Conservation (phyloP, 495 filamentous ascomycete species). For the Elasticomyces elasticus region DNA sequence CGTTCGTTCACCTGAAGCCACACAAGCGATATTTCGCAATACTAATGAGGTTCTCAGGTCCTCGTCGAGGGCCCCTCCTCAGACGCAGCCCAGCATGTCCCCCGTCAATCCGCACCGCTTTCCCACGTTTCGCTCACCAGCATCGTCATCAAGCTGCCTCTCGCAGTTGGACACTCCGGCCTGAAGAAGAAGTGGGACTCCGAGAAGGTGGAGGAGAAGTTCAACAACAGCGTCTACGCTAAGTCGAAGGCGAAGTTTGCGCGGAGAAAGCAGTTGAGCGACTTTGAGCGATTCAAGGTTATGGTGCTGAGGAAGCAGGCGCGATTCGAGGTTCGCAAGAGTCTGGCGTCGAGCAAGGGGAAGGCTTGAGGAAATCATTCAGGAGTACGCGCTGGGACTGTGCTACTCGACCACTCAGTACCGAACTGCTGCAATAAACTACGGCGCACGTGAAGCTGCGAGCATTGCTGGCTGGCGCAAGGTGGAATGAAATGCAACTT, state of each 20-base stretch:
- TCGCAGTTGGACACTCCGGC: constrained; percentile 69
- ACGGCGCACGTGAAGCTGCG: not conserved
- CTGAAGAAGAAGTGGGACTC: constrained; percentile 80
- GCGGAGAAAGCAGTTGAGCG: constrained; percentile 81
- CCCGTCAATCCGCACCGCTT: constrained; percentile 74
- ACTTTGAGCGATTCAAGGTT: constrained; percentile 99
- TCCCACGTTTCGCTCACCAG: constrained; percentile 76
- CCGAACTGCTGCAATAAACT: too few species aligned
- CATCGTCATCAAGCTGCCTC: constrained; percentile 82
- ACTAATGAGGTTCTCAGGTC: constrained; percentile 47
- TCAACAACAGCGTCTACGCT: constrained; percentile 76
- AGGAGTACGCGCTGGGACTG: too few species aligned
- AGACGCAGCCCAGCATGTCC: constrained; percentile 58
- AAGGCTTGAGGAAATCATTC: constrained; percentile 22
- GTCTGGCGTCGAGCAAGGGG: constrained; percentile 64
- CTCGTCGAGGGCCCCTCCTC: constrained; percentile 86
- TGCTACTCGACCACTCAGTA: too few species aligned
- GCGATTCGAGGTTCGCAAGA: constrained; percentile 92
- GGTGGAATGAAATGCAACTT: constrained; percentile 7
- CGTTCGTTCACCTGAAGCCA: constrained; percentile 52
- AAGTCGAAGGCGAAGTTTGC: constrained; percentile 74
- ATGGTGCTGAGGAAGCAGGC: constrained; percentile 95
- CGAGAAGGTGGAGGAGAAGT: constrained; percentile 79
- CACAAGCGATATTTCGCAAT: constrained; percentile 15
- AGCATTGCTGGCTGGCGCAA: constrained; percentile 8